These are phyloP conservation scores for Trichoderma endophyticum DNA, from an alignment of 2,329 filamentous ascomycete species.

Conservation along the genomic window DNA sequence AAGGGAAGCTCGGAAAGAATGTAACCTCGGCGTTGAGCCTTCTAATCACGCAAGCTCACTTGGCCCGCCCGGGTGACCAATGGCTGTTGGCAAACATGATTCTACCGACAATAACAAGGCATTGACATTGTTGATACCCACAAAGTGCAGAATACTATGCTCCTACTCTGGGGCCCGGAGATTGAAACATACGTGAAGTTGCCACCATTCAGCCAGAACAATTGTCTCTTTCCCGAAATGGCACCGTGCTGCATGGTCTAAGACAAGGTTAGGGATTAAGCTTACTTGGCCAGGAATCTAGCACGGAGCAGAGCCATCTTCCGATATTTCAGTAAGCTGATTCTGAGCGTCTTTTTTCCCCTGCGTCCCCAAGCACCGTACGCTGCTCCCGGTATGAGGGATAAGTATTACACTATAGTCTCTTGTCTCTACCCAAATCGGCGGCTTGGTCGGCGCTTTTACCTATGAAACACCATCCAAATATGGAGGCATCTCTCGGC, in stretches of 20 bases:
- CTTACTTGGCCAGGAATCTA: neutral
- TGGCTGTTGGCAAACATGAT: neutral
- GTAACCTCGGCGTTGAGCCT: neutral
- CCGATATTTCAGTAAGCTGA: neutral
- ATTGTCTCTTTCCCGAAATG: neutral
- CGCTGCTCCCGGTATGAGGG: neutral
- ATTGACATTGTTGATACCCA: neutral
- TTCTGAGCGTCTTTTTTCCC: neutral
- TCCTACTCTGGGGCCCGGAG: neutral
- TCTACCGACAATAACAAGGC: neutral
- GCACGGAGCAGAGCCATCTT: neutral
- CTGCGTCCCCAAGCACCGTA: neutral
- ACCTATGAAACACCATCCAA: too few relatives aligned
- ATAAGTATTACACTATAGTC: neutral
- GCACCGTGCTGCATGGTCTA: neutral
- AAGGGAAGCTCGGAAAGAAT: neutral
- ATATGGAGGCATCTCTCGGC: neutral
- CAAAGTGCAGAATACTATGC: neutral
- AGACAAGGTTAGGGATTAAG: neutral
- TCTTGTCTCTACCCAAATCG: neutral
- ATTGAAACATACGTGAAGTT: neutral
- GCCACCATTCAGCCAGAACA: neutral
- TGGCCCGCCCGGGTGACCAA: neutral
- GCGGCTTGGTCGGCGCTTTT: neutral
- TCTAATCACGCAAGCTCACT: constrained; percentile 1